Evolutionary conservation across 1,139 yeast genomes (phyloP).

Genomic region (Zygoascus meyerae): DNA sequence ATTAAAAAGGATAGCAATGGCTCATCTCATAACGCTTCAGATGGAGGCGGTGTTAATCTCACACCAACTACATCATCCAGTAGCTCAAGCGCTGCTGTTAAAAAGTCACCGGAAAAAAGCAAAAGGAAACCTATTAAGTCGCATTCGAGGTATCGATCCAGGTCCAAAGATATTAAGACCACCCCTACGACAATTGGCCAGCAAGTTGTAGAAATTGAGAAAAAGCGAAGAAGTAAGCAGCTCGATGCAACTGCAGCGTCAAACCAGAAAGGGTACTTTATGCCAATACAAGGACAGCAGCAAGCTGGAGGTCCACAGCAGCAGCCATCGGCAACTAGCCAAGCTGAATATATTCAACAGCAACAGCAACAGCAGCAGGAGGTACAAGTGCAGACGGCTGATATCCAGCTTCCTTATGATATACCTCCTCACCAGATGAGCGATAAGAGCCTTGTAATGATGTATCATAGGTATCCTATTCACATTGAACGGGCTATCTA

Average conservation of each 20-base stretch:
- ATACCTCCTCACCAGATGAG: conserved; percentile 36
- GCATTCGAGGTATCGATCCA: conserved; percentile 15
- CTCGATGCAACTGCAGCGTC: conserved; percentile 7
- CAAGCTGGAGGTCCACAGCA: conserved; percentile 1
- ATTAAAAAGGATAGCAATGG: conserved; percentile 7
- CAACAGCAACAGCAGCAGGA: conserved; percentile 12
- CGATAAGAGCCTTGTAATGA: conserved; percentile 35
- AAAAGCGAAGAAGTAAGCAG: conserved; percentile 5
- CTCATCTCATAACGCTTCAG: not conserved
- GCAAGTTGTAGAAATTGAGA: conserved; percentile 10
- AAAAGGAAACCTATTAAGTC: conserved; percentile 3
- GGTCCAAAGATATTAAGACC: conserved; percentile 9
- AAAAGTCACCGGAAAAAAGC: conserved; percentile 4
- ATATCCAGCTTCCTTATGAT: conserved; percentile 30
- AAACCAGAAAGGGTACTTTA: conserved; percentile 5
- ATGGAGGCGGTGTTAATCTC: not conserved
- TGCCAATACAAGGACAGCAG: conserved; percentile 5
- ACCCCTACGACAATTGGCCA: conserved; percentile 9
- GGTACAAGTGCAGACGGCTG: conserved; percentile 19
- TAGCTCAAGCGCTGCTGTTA: not conserved
- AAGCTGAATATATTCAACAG: conserved; percentile 3
- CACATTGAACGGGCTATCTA: conserved; percentile 96
- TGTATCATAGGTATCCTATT: conserved; percentile 66
- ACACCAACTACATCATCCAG: conserved; percentile 6
- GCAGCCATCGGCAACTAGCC: conserved; percentile 1